These are phyloP conservation scores for Nadsonia fulvescens DNA, from an alignment of 805 yeast genomes.

Conservation along the genomic window DNA sequence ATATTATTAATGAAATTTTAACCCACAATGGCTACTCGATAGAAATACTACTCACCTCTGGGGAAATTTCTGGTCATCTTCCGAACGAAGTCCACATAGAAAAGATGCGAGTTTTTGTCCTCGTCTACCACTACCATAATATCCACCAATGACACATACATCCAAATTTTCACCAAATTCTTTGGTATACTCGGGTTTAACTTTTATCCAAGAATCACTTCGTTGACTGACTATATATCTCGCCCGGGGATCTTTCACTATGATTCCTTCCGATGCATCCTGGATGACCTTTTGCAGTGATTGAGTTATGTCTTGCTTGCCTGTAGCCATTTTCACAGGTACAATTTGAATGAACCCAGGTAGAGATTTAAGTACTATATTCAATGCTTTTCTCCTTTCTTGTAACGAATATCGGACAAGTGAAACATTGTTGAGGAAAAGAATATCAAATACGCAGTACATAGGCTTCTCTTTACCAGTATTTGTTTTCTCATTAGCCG, in stretches of 20 bases:
- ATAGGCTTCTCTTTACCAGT: constrained; percentile 14
- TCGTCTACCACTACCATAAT: constrained; percentile 42
- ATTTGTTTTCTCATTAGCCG: constrained; percentile 32
- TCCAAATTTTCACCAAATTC: constrained; percentile 81
- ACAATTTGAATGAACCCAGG: constrained; percentile 13
- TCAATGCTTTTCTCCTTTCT: constrained; percentile 37
- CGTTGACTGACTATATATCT: constrained; percentile 45
- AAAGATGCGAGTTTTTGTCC: constrained; percentile 28
- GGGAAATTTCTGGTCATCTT: constrained; percentile 15
- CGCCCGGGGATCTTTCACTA: constrained; percentile 47
- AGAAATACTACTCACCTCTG: constrained; percentile 5
- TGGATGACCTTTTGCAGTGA: constrained; percentile 42
- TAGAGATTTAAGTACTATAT: constrained; percentile 25
- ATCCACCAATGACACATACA: constrained; percentile 60
- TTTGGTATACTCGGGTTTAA: constrained; percentile 79
- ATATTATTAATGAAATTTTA: no score
- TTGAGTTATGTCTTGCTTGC: constrained; percentile 33
- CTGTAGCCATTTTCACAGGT: constrained; percentile 22
- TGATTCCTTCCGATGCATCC: constrained; percentile 59
- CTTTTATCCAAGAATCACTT: constrained; percentile 60
- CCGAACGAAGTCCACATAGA: constrained; percentile 49
- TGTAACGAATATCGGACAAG: constrained; percentile 35
- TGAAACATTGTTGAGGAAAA: constrained; percentile 49
- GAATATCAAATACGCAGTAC: constrained; percentile 48
- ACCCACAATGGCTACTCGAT: no score